Percentiles rank a stretch among this genome's conserved stretches.
These are phyloP conservation scores for Mimosa bimucronata DNA, from an alignment of 306 rosid species.

Conservation along the genomic window DNA sequence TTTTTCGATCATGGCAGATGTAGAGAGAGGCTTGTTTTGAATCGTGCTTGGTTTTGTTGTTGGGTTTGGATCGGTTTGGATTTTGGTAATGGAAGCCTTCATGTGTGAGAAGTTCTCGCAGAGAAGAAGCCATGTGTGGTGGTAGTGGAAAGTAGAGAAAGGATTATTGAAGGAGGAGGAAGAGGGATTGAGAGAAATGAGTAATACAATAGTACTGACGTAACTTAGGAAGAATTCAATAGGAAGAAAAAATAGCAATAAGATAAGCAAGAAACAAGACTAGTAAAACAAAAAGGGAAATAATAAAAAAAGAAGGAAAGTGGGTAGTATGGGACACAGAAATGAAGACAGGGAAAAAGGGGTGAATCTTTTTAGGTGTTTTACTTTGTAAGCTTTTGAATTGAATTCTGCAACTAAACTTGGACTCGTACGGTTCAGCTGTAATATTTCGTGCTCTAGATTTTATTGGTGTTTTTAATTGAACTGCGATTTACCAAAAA, in stretches of 20 bases:
- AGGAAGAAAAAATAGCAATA: conserved; percentile 13
- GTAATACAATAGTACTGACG: conserved; percentile 12
- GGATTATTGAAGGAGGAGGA: conserved; percentile 32
- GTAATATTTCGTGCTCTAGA: no score
- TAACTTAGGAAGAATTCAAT: conserved; percentile 30
- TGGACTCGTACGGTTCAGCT: conserved; percentile 19
- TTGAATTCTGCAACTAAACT: background rate
- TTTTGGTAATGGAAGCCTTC: conserved; percentile 51
- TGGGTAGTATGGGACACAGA: background rate
- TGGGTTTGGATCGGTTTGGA: conserved; percentile 31
- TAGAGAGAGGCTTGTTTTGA: conserved; percentile 43
- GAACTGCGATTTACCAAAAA: no score
- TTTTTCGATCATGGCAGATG: conserved; percentile 52
- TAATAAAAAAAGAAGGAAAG: no score
- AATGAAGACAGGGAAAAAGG: conserved; percentile 38
- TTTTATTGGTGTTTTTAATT: no score
- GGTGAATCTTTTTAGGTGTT: conserved; percentile 34
- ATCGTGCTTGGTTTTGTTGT: conserved; percentile 20
- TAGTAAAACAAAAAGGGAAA: conserved; percentile 6
- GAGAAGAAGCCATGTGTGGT: conserved; percentile 67
- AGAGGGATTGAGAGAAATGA: conserved; percentile 10
- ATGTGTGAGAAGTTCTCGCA: conserved; percentile 61
- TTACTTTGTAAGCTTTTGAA: conserved; percentile 9
- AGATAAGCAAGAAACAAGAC: conserved; percentile 33
- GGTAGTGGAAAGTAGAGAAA: conserved; percentile 19